These are phyloP conservation scores for Limnomonas spitsbergensis DNA, from an alignment of 139 green algal genomes.

Conservation along the genomic window DNA sequence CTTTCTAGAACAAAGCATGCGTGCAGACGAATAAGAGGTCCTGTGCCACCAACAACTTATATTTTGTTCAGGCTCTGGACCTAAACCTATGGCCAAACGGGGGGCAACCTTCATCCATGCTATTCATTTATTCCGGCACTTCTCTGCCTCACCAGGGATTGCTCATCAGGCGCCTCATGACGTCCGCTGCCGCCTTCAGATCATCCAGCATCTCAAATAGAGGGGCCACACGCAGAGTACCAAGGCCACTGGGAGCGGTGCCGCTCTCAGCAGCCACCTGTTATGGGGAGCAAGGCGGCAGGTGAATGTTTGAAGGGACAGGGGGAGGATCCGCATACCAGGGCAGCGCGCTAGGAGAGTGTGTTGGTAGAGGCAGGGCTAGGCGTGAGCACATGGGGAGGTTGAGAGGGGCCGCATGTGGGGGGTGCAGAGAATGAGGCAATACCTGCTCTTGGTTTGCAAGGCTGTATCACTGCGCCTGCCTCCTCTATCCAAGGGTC, in stretches of 20 bases:
- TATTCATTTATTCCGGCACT: background rate
- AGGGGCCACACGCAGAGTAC: conserved; percentile 81
- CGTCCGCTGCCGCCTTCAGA: conserved; percentile 42
- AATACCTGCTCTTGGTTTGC: too few species aligned
- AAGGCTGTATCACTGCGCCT: too few species aligned
- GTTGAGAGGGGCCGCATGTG: background rate
- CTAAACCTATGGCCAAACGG: too few species aligned
- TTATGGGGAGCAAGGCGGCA: background rate
- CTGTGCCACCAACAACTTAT: too few species aligned
- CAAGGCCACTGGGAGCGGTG: conserved; percentile 25
- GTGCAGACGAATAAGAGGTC: too few species aligned
- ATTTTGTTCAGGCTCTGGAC: too few species aligned
- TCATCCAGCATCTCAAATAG: conserved; percentile 94
- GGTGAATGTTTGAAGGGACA: background rate
- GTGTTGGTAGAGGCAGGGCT: background rate
- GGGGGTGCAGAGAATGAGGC: too few species aligned
- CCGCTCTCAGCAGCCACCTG: conserved; percentile 48
- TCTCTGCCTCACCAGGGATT: conserved; percentile 58
- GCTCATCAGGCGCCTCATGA: conserved; percentile 53
- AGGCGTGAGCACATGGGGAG: background rate
- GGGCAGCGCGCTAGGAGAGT: background rate
- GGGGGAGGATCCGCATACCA: background rate
- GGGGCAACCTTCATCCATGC: conserved; percentile 42
- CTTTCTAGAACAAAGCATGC: too few species aligned
- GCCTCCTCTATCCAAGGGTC: too few species aligned